Conservation (phyloP, 2,329 filamentous ascomycete species). For the Fusarium sp. region DNA sequence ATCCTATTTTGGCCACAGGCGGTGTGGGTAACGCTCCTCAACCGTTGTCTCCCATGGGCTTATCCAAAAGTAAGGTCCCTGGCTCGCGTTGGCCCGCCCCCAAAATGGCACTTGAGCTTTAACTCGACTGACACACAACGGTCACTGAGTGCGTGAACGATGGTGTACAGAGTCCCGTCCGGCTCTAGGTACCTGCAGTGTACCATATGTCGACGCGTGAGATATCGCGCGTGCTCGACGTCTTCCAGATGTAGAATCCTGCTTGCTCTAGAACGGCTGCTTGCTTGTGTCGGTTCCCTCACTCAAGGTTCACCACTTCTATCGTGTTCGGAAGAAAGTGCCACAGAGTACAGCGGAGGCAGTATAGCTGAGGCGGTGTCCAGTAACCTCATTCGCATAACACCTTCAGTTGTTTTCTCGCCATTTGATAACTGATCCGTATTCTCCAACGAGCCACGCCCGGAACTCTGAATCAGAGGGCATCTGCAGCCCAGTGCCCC, state of each 20-base stretch:
- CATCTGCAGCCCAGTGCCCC: slow-evolving; percentile 36
- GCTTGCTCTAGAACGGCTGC: slow-evolving; percentile 16
- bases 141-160: slow-evolving; percentile 27
- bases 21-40: slow-evolving; percentile 46
- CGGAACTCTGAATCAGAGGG: slow-evolving; percentile 42
- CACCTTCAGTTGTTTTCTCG: slow-evolving; percentile 26
- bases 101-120: slow-evolving; percentile 42
- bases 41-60: slow-evolving; percentile 32
- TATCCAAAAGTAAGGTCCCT: slow-evolving; percentile 31
- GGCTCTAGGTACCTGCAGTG: slow-evolving; percentile 34
- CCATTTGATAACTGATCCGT: slow-evolving; percentile 25
- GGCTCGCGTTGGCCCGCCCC: slow-evolving; percentile 34
- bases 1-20: slow-evolving; percentile 50
- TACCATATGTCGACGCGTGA: slow-evolving; percentile 21
- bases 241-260: slow-evolving; percentile 31
- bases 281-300: slow-evolving; percentile 27
- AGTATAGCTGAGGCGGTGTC: slow-evolving; percentile 6
- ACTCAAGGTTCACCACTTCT: slow-evolving; percentile 38
- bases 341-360: slow-evolving; percentile 19
- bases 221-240: slow-evolving; percentile 27
- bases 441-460: slow-evolving; percentile 22
- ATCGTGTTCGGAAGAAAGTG: slow-evolving; percentile 6
- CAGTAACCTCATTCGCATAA: slow-evolving; percentile 21
- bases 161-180: slow-evolving; percentile 27
- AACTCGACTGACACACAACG: slow-evolving; percentile 43